Base-by-base conservation (phyloP, 768 basidiomycete genomes). In the Amanita inopinata region DNA sequence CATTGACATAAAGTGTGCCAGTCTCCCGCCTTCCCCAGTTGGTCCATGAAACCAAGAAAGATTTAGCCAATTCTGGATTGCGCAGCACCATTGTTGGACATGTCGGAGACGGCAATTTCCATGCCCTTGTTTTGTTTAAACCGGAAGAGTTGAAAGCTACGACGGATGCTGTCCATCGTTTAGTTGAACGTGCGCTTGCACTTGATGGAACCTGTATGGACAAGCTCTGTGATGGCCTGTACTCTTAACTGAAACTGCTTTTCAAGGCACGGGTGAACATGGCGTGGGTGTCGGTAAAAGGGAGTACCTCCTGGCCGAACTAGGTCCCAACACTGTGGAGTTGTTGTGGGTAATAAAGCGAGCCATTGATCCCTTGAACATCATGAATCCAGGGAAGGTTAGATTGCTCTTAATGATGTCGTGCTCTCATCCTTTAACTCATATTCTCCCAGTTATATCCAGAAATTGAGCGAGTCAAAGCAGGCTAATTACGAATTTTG, bases 271-370 rank as follows among this genome's bases (percentile, higher is more conserved):
- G 3, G 86, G 87, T 6, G 88, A 92, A 57, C 89, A 92, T 57
- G 89, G 89, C 0, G 82, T 92, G 10, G 89, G 90, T 1, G 60
- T 91, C 5, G 89, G 89, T 7, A 92, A 92, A 65, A 83, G 78
- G 51, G 76, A 83, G 53, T 94, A 87, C 58, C 72, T 97, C 2
- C 57, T 64, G 12, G 71, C 80, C n/a, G 93, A 97, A 57, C 72
- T 97, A 0, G 93, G 93, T 0, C 66, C 65, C 34, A 80, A 78
- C 3, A 93, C 91, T 0, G 80, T 96, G 8, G 74, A 77, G 35
- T 63, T 94, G 7, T 91, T 96, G 90, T 78, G 76, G 64, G 74
- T 70, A n/a, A 70, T 96, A 52, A 97, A 94, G 61, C 61, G 62
- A 30, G 71, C 80, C 2, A 64, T 91, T 9, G 91, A 94, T 58